Base-by-base conservation (phyloP, 805 yeast genomes). In the Saccharomycopsis vini region DNA sequence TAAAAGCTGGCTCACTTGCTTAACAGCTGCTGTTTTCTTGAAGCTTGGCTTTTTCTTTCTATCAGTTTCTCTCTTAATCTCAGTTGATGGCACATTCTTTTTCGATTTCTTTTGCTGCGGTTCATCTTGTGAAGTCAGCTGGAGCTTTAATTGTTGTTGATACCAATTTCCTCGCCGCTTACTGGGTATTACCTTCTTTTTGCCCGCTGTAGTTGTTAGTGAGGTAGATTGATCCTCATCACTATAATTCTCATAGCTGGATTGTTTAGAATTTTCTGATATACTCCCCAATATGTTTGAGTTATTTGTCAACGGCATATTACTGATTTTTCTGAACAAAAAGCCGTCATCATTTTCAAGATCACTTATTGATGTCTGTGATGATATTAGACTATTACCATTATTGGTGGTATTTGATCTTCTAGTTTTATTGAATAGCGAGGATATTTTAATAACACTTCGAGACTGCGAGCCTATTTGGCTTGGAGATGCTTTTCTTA, bases 311-410 rank as follows among this genome's bases (percentile, higher is more conserved):
- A 22, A 9, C 31, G n/a, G 19, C 26, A n/a, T n/a, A n/a, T 42
- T 30, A 13, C 41, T 24, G 6, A 38, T 24, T n/a, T 47, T 19
- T 21, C 43, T 42, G 37, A 46, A 46, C 15, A 42, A 20, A 28
- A 43, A 46, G 9, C 46, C 50, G n/a, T 39, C 49, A 22, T 46
- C 50, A 33, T 43, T 42, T 32, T 46, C 50, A 21, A 46, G 36
- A 20, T 40, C 42, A 39, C 15, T 18, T 5, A 28, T 16, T 10
- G 42, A 29, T 9, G n/a, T n/a, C n/a, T 39, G 42, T n/a, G 42
- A 28, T 12, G 42, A 39, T 7, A 39, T 16, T 23, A 39, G 28
- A 18, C 42, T 30, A 2, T 16, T 6, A 5, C 19, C 35, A 28
- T 28, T 39, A 21, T n/a, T n/a, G n/a, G n/a, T n/a, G n/a, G n/a